Conservation (phyloP, 495 filamentous ascomycete genomes). For the Xylaria venustula region DNA sequence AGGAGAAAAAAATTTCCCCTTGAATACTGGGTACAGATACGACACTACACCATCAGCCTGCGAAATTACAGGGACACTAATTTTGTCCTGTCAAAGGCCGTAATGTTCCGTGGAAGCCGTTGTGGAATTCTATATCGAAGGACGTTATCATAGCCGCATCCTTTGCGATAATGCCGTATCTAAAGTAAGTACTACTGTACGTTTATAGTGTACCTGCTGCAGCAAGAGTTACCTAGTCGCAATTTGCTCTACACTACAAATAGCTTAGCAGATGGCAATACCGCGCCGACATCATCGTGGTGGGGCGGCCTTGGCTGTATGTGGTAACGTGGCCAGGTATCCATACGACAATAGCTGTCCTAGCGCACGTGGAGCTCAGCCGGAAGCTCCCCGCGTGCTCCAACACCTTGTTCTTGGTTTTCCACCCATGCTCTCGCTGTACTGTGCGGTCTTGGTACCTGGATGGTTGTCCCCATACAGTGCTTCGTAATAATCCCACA, state of each 20-base stretch:
- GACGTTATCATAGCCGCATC: not conserved
- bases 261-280: not conserved
- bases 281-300: slow-evolving; percentile 1
- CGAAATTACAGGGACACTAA: not conserved
- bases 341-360: slow-evolving; percentile 14
- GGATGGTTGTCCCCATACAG: not conserved
- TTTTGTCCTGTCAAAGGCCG: slow-evolving; percentile 2
- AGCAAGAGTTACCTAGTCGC: no score
- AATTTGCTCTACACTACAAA: no score
- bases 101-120: slow-evolving; percentile 3
- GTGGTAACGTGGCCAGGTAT: not conserved
- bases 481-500: not conserved
- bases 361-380: slow-evolving; percentile 14
- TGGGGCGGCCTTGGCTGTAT: not conserved
- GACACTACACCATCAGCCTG: not conserved
- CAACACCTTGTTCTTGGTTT: slow-evolving; percentile 8
- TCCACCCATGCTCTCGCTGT: not conserved
- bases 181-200: no score
- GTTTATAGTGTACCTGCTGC: no score
- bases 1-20: not conserved
- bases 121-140: not conserved
- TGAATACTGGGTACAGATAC: no score
- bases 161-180: not conserved
- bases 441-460: slow-evolving; percentile 1
- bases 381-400: slow-evolving; percentile 16